Evolutionary conservation across 2,329 filamentous ascomycete species (phyloP), one percentile per base, ranked within the genome.

Genomic region (Verticillium isaacii): DNA sequence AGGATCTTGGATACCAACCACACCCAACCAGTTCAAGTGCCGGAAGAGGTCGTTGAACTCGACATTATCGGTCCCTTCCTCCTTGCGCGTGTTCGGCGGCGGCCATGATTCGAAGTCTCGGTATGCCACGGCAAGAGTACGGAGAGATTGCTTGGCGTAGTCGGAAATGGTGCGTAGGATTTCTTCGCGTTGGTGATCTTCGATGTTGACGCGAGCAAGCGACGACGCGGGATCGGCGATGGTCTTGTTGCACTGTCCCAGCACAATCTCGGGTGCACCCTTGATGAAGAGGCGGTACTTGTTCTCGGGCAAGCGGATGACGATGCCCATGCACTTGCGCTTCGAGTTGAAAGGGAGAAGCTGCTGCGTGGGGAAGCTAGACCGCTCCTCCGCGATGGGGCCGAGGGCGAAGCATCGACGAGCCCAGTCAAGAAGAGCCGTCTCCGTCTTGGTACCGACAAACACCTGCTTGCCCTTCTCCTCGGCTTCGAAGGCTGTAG

Each of bases 51-150:
- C 61, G 36, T 56, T 89, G 60, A 89, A 83, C 32, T 81, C 82
- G 3, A 72, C 70, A 19, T 59, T 65, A 7, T 90, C 86, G 63
- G 90, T 88, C 12, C 85, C 82, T 50, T 65, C 63, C 23, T 85
- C 82, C 62, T 90, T 89, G 14, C 83, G 76, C 12, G 82, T 85
- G 59, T 83, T 78, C 64, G 89, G 85, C 15, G 81, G 88, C 36
- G 91, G 90, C 82, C 88, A 90, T 62, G 78, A 80, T 19, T 86
- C 80, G 64, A 89, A 90, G 66, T 91, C 88, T 55, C 84, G 84
- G 71, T 88, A 90, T 17, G 88, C 75, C 58, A 90, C 78, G 41
- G 82, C 86, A 64, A 90, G 88, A 0, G 88, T 89, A 58, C 88
- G 82, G 56, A 90, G 77, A 60, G 89, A 90, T 11, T 86, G 83